Conservation (phyloP, 2,329 filamentous ascomycete species). For the Hawksworthiomyces lignivorus region DNA sequence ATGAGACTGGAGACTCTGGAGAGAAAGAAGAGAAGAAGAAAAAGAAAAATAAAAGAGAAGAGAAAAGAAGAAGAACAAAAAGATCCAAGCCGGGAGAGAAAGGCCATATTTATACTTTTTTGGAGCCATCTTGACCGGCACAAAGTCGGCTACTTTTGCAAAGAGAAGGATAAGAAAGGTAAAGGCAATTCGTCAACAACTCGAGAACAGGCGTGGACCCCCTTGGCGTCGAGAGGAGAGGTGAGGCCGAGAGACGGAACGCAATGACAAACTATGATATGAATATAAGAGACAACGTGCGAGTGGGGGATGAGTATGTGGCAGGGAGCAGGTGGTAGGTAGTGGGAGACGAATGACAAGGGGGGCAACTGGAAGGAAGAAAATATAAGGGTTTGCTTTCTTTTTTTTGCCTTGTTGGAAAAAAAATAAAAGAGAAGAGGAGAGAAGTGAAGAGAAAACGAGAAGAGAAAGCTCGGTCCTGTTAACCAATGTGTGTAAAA, state of each 20-base stretch:
- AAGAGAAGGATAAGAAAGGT: constrained; percentile 33
- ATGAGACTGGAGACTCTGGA: constrained; percentile 11
- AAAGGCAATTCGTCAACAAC: constrained; percentile 35
- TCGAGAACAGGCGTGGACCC: constrained; percentile 27
- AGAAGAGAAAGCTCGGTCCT: too few species aligned
- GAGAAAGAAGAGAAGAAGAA: constrained; percentile 27
- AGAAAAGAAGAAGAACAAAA: constrained; percentile 48
- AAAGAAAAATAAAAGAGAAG: constrained; percentile 50
- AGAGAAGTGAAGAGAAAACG: neutral
- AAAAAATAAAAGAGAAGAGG: neutral
- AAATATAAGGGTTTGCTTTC: neutral
- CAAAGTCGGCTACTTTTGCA: constrained; percentile 25
- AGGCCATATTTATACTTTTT: constrained; percentile 58
- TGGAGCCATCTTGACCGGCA: constrained; percentile 26
- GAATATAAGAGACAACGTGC: constrained; percentile 6
- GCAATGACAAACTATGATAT: constrained; percentile 6
- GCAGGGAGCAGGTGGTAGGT: neutral
- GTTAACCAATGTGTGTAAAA: too few species aligned
- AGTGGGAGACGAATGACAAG: neutral
- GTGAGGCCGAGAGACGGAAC: constrained; percentile 22
- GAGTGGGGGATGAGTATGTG: constrained; percentile 10
- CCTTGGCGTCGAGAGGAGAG: constrained; percentile 25
- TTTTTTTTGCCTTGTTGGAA: too few species aligned
- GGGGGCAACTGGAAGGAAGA: constrained; percentile 2
- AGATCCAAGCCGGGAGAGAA: constrained; percentile 35